Conservation (phyloP, 192 early-diverging fungal species). For the Backusella circina region DNA sequence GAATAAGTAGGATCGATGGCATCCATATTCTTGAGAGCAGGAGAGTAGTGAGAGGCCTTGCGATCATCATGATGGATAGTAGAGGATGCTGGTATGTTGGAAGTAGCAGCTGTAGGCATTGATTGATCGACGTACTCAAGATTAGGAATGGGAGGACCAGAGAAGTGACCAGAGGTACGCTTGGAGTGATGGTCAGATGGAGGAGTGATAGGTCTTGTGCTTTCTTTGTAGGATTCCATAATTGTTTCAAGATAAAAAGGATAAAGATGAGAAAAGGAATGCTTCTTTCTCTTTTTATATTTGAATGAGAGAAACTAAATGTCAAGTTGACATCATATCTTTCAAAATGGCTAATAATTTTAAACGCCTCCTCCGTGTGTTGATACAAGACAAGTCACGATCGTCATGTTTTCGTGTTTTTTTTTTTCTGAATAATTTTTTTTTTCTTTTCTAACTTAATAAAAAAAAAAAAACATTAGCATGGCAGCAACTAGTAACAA, state of each 20-base stretch:
- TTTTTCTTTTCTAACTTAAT: not conserved
- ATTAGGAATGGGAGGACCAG: not conserved
- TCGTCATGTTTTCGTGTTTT: constrained; percentile 5
- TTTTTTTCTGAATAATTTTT: not conserved
- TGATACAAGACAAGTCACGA: not conserved
- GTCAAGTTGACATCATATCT: not conserved
- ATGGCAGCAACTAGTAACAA: constrained; percentile 10
- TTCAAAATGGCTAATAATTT: not conserved
- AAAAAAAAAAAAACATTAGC: not conserved
- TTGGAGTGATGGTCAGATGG: not conserved
- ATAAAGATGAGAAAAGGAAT: not conserved
- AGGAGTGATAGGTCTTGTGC: constrained; percentile 5
- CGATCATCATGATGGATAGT: not conserved
- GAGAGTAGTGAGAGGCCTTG: not conserved
- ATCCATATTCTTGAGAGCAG: not conserved
- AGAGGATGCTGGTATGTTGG: not conserved
- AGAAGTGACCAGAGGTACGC: not conserved
- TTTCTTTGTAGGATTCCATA: not conserved
- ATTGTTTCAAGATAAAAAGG: not conserved
- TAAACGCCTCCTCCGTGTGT: not conserved
- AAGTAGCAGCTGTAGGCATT: not conserved
- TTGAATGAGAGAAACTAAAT: not conserved
- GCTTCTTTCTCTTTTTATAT: not conserved
- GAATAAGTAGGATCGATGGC: not conserved
- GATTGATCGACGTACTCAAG: not conserved